Evolutionary conservation across 192 early-diverging fungal genomes (phyloP), one percentile per base, ranked within the genome.

Genomic region (Backusella australiensis): DNA sequence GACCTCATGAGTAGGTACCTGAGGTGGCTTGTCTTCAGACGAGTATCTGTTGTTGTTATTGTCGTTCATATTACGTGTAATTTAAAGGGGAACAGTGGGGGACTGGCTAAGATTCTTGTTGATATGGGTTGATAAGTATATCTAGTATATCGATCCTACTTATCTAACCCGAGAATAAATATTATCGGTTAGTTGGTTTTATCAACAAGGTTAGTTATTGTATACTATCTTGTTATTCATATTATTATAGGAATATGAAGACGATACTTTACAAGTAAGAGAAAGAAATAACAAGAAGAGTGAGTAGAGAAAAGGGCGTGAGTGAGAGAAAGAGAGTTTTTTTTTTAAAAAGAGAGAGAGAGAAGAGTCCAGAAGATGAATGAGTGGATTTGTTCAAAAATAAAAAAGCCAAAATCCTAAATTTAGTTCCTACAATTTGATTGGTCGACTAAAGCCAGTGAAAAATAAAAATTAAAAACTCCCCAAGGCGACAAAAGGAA

Each of bases 51-150:
- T 71, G 42, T 19, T 71, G 14, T 49, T 71, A 49, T 44, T 71
- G 14, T 71, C 70, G 42, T 14, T 71, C 70, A 71, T 71, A 32
- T 71, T 63, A 63, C 56, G 56, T 63, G 56, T 63, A 29, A 29
- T 26, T 63, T 63, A 63, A 29, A 29, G 26, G 26, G 23, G 23
- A 26, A 29, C 21, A 63, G 56, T 29, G 19, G 15, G 19, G 0
- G 46, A n/a, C 17, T 49, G 46, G 19, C 6, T 49, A 49, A n/a
- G 6, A 19, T 21, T 49, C 19, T 49, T 49, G 46, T 49, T 49
- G 46, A 44, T 44, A 44, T 44, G 15, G 12, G 15, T 17, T 44
- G 15, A 49, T n/a, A 49, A n/a, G 19, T 49, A 21, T 49, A 49
- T 49, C 46, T n/a, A 49, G 46, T 49, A 17, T 49, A 49, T n/a